Evolutionary conservation across 2,329 filamentous ascomycete species (phyloP), one percentile per base, ranked within the genome.

Genomic region (Magnaporthiopsis incrustans): DNA sequence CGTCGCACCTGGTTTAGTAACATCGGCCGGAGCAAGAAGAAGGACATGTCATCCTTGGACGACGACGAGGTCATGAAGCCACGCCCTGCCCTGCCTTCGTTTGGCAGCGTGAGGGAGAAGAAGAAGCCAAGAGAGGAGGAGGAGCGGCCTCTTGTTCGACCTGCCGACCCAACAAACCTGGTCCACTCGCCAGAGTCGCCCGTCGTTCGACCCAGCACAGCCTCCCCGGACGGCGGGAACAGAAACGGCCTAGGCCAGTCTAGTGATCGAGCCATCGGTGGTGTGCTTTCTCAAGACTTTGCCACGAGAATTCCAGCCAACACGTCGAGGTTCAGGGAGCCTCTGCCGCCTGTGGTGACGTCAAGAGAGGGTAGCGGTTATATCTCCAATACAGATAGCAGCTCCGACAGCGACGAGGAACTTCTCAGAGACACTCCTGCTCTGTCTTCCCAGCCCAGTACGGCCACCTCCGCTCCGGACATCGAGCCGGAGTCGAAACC

Each of bases 41-140:
- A 82, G 69, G 83, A 84, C 2, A 81, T 88, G n/a, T 84, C 89
- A 33, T 85, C 89, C 61, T 82, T 89, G 66, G 78, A 86, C 15
- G 85, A 89, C 35, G 86, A 89, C 57, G 83, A 88, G 66, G 77
- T 86, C 18, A 91, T 92, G 88, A 86, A 86, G 68, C 90, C 90
- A n/a, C 79, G 89, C 38, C 89, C 90, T 8, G 86, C 86, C 1
- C 76, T 93, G 53, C 90, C 90, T 1, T 88, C 83, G 1, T 93
- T 93, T 73, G 89, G 89, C 25, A 92, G 90, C 70, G 80, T 93
- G 27, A 82, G 88, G 27, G 85, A 87, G 33, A 86, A 84, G 73
- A 86, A 85, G 67, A 71, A 85, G 61, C 69, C 76, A 0, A 77
- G 81, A 56, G 74, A 79, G n/a, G 86, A 85, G 0, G 77, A 82